Percentiles rank a stretch among this genome's conserved stretches.
These are phyloP conservation scores for Teratosphaeria nubilosa DNA, from an alignment of 2,329 filamentous ascomycete species.

Conservation along the genomic window DNA sequence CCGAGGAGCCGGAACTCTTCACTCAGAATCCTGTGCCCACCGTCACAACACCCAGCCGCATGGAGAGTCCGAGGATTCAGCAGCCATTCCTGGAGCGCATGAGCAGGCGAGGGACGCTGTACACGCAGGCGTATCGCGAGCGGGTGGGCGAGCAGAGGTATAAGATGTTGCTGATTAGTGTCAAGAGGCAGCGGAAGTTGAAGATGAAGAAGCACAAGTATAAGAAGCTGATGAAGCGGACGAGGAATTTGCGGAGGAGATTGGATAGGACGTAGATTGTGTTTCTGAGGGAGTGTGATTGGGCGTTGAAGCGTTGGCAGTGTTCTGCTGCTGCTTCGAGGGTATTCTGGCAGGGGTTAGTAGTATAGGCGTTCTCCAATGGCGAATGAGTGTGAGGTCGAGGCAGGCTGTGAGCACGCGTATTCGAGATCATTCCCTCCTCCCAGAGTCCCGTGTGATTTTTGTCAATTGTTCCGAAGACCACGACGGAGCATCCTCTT, in stretches of 20 bases:
- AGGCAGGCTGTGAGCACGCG: too few relatives aligned
- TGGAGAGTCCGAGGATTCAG: conserved; percentile 5
- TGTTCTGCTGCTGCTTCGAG: not conserved
- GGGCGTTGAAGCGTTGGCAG: not conserved
- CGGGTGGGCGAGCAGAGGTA: conserved; percentile 6
- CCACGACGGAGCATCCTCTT: not conserved
- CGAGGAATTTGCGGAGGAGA: conserved; percentile 78
- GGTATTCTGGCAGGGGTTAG: not conserved
- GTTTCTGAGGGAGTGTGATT: not conserved
- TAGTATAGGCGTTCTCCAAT: not conserved
- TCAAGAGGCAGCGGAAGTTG: conserved; percentile 81
- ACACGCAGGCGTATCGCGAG: conserved; percentile 19
- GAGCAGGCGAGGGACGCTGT: conserved; percentile 52
- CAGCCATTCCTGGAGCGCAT: conserved; percentile 60
- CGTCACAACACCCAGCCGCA: not conserved
- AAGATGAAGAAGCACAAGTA: conserved; percentile 99
- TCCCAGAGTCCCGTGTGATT: too few relatives aligned
- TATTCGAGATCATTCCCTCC: too few relatives aligned
- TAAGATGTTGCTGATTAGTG: conserved; percentile 72
- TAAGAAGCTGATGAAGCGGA: conserved; percentile 96
- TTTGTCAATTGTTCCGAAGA: not conserved
- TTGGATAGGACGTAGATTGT: conserved; percentile 38
- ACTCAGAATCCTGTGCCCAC: not conserved
- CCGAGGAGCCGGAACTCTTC: conserved; percentile 11
- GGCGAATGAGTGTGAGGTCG: too few relatives aligned